A percentile compares a stretch with the other conserved stretches of the same genome.
Conservation (phyloP, 78 protist genomes). For the Reticulomyxa filosa region DNA sequence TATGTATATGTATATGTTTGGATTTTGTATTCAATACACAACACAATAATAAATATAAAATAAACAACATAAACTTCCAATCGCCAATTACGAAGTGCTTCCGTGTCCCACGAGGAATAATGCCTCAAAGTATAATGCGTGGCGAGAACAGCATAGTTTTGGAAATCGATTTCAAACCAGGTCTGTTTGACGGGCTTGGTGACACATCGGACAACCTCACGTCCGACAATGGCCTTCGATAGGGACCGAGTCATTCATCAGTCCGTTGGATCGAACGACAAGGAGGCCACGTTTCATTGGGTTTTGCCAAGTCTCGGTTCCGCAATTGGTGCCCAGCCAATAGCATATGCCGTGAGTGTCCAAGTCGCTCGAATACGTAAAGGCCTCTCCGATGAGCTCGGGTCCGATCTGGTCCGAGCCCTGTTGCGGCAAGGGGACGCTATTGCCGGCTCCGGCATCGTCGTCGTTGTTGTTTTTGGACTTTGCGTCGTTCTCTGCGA, state of each 20-base stretch:
- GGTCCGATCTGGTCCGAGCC: too few species aligned
- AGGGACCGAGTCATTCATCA: background rate
- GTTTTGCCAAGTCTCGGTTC: background rate
- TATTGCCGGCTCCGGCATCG: too few species aligned
- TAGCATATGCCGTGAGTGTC: background rate
- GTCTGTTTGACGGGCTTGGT: background rate
- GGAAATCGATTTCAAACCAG: background rate
- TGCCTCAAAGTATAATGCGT: slow-evolving; percentile 4
- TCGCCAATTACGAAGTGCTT: slow-evolving; percentile 3
- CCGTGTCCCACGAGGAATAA: background rate
- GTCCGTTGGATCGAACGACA: background rate
- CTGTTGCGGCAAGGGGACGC: too few species aligned
- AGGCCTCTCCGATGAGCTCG: too few species aligned
- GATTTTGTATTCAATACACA: too few species aligned
- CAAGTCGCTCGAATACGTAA: too few species aligned
- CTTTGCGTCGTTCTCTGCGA: too few species aligned
- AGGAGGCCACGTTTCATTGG: background rate
- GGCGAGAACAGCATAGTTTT: background rate
- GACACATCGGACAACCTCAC: background rate
- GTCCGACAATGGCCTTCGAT: background rate
- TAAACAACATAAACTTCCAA: too few species aligned
- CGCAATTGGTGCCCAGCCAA: background rate
- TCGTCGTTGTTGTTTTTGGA: too few species aligned
- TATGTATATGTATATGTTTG: too few species aligned
- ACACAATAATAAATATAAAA: too few species aligned